These are phyloP conservation scores for Arachnopeziza araneosa DNA, from an alignment of 2,329 filamentous ascomycete genomes.

Conservation along the genomic window DNA sequence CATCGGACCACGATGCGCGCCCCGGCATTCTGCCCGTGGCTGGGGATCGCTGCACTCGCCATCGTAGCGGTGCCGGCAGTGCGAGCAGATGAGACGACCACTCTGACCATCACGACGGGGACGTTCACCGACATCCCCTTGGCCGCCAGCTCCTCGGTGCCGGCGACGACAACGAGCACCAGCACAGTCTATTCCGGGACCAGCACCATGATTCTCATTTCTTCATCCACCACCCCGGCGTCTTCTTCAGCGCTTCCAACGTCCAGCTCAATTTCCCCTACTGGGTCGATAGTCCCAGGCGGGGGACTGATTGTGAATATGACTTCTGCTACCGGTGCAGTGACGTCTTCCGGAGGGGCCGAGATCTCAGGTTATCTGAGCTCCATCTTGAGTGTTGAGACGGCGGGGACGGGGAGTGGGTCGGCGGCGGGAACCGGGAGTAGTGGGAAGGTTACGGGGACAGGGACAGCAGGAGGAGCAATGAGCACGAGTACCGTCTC, in stretches of 20 bases:
- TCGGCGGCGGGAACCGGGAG: too few relatives aligned
- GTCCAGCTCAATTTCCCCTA: not conserved
- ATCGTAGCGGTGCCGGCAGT: too few relatives aligned
- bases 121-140: not conserved
- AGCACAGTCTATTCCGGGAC: not conserved
- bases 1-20: too few relatives aligned
- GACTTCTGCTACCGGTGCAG: not conserved
- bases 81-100: not conserved
- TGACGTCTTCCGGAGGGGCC: not conserved
- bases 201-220: not conserved
- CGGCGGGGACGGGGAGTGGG: not conserved
- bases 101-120: not conserved
- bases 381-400: not conserved
- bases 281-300: too few relatives aligned
- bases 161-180: not conserved
- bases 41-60: too few relatives aligned
- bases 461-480: not conserved
- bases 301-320: not conserved
- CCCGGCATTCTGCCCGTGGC: too few relatives aligned
- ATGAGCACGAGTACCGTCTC: not conserved
- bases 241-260: not conserved
- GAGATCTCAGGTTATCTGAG: not conserved
- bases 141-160: not conserved
- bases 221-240: too few relatives aligned
- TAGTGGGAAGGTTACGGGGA: not conserved